Evolutionary conservation across 2,329 filamentous ascomycete species (phyloP).

Genomic region (Drechslera avenae): DNA sequence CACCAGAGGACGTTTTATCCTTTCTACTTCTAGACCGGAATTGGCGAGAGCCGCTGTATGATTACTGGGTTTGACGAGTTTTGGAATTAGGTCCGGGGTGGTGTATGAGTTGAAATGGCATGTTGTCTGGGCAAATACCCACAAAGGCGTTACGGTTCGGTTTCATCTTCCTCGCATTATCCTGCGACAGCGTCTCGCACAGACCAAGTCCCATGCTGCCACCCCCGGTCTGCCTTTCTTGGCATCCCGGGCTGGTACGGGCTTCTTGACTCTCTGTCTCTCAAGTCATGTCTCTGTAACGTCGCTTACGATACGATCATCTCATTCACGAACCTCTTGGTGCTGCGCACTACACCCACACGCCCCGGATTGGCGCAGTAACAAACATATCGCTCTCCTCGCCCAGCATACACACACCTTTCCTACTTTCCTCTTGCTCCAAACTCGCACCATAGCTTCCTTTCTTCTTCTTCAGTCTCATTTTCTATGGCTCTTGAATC

Average conservation of each 20-base stretch:
- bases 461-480: slow-evolving; percentile 7
- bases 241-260: too few species aligned
- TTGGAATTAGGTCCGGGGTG: neutral
- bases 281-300: neutral
- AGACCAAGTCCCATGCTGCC: too few species aligned
- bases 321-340: slow-evolving; percentile 10
- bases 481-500: neutral
- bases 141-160: slow-evolving; percentile 20
- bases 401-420: neutral
- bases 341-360: slow-evolving; percentile 9
- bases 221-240: too few species aligned
- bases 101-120: too few species aligned
- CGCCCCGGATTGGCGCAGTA: slow-evolving; percentile 11
- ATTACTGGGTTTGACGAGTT: slow-evolving; percentile 13
- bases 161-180: slow-evolving; percentile 15
- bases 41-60: slow-evolving; percentile 28
- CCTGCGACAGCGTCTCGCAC: slow-evolving; percentile 12
- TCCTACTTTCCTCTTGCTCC: neutral
- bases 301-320: slow-evolving; percentile 15
- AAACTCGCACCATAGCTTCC: too few species aligned
- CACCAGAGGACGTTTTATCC: slow-evolving; percentile 5
- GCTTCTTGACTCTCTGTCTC: too few species aligned
- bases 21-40: slow-evolving; percentile 10
- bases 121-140: slow-evolving; percentile 4
- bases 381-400: slow-evolving; percentile 6